Evolutionary conservation across 2,329 filamentous ascomycete species (phyloP).

Genomic region (Cercospora sp.): DNA sequence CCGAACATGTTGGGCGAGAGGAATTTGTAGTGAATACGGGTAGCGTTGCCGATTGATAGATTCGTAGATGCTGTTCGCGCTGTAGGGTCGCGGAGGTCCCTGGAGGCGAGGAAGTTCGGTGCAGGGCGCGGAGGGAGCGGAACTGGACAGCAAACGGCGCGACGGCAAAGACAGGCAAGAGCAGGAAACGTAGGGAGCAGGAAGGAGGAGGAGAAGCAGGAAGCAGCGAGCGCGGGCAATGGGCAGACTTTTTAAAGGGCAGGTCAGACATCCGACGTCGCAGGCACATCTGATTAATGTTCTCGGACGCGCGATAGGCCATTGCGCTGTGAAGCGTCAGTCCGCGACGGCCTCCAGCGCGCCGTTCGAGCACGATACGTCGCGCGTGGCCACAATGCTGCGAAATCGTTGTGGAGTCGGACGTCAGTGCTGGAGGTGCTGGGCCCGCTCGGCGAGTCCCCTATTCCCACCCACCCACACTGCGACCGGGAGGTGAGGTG

Average conservation of each 20-base stretch:
- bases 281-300: not conserved
- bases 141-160: not conserved
- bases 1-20: conserved; percentile 24
- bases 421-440: not conserved
- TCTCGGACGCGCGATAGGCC: not conserved
- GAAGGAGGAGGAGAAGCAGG: not conserved
- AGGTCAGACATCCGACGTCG: not conserved
- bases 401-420: not conserved
- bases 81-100: not conserved
- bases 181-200: not conserved
- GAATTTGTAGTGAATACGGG: not conserved
- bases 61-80: not conserved
- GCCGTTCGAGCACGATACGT: not conserved
- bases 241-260: not conserved
- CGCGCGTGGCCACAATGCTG: not conserved
- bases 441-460: not conserved
- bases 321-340: not conserved
- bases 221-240: not conserved
- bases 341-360: not conserved
- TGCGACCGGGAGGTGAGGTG: not conserved
- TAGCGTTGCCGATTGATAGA: not conserved
- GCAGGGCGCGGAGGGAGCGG: not conserved
- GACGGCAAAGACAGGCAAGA: not conserved
- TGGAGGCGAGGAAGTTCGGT: not conserved
- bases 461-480: not conserved